Conservation (phyloP, 2,329 filamentous ascomycete species). For the Alternaria incomplexa region DNA sequence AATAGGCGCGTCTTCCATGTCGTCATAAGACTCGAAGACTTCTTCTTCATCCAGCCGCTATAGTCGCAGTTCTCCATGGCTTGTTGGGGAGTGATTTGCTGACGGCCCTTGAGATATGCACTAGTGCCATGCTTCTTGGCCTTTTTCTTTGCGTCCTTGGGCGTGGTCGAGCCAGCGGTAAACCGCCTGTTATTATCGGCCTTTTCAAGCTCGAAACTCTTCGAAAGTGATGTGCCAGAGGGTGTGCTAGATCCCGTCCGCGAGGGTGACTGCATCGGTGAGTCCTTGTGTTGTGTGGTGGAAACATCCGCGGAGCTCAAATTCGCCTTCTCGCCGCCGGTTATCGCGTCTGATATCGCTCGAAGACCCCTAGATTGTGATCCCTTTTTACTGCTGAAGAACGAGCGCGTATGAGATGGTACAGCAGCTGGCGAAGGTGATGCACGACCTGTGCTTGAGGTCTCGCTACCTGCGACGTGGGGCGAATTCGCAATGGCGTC, state of each 20-base stretch:
- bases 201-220: constrained; percentile 81
- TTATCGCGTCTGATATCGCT: constrained; percentile 78
- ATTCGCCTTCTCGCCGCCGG: constrained; percentile 59
- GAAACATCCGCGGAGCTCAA: constrained; percentile 50
- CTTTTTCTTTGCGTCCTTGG: constrained; percentile 43
- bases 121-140: constrained; percentile 95
- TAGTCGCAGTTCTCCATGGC: constrained; percentile 89
- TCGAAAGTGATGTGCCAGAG: constrained; percentile 62
- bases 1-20: constrained; percentile 99
- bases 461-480: constrained; percentile 53
- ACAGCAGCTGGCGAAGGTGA: constrained; percentile 51
- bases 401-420: constrained; percentile 40
- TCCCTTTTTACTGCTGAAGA: constrained; percentile 44
- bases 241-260: constrained; percentile 77
- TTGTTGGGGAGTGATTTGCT: constrained; percentile 80
- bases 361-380: constrained; percentile 71
- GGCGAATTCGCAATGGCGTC: constrained; percentile 52
- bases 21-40: constrained; percentile 92
- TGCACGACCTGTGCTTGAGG: constrained; percentile 55
- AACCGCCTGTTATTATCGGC: constrained; percentile 54
- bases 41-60: constrained; percentile 99
- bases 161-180: constrained; percentile 53
- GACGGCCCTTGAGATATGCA: constrained; percentile 85
- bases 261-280: constrained; percentile 66
- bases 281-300: constrained; percentile 58